A percentile compares a stretch with the other conserved stretches of the same genome.
Evolutionary conservation across 2,329 filamentous ascomycete species (phyloP).

Genomic region (Aureobasidium musti): DNA sequence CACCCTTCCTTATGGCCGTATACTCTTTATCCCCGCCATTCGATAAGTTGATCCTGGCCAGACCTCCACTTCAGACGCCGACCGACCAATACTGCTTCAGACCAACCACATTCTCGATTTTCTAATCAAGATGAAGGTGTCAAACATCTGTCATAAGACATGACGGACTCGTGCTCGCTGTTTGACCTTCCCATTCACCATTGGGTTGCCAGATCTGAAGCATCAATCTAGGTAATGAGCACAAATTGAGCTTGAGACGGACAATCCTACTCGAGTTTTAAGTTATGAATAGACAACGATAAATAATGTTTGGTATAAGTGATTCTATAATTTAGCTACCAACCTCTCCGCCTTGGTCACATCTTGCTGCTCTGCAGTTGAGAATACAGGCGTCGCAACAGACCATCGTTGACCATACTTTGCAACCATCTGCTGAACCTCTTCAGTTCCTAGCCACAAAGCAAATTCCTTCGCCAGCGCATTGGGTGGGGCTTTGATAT

Average conservation of each 20-base stretch:
- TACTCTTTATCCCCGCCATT: too few relatives aligned
- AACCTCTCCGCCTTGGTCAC: neutral
- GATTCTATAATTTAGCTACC: neutral
- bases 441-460: conserved; percentile 30
- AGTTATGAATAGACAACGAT: too few relatives aligned
- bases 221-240: too few relatives aligned
- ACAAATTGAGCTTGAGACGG: too few relatives aligned
- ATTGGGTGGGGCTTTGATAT: conserved; percentile 10
- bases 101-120: neutral
- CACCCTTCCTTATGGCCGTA: too few relatives aligned
- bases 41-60: too few relatives aligned
- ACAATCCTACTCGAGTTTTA: too few relatives aligned
- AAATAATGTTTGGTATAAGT: too few relatives aligned
- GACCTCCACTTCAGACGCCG: too few relatives aligned
- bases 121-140: too few relatives aligned
- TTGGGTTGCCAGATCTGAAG: too few relatives aligned
- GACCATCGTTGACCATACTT: conserved; percentile 33
- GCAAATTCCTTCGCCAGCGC: conserved; percentile 31
- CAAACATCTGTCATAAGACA: neutral
- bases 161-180: neutral
- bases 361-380: neutral
- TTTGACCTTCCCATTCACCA: neutral
- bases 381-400: conserved; percentile 1
- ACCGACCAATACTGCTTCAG: neutral
- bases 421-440: conserved; percentile 31